A percentile compares a stretch with the other conserved stretches of the same genome.
Conservation (phyloP, 2,329 filamentous ascomycete species). For the Scopulariopsis brevicaulis region DNA sequence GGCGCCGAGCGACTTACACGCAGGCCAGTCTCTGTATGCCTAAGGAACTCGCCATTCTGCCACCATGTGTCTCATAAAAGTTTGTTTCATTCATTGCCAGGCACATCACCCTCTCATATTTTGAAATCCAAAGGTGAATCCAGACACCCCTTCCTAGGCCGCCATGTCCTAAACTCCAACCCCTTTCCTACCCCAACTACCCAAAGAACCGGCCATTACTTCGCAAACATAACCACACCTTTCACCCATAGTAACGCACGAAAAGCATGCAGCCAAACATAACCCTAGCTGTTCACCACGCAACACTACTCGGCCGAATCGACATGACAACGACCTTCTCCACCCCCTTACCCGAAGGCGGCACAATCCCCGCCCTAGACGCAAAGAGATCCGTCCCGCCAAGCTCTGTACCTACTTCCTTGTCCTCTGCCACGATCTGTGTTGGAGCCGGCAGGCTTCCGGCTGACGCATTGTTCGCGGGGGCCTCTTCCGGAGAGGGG, state of each 20-base stretch:
- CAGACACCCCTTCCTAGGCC: too few species aligned
- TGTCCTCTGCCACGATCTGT: not conserved
- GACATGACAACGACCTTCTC: not conserved
- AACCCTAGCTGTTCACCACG: not conserved
- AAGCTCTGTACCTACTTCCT: not conserved
- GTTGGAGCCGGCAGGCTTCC: not conserved
- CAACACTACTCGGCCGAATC: slow-evolving; percentile 1
- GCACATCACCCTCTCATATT: too few species aligned
- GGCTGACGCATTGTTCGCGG: not conserved
- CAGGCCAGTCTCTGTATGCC: too few species aligned
- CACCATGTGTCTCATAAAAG: too few species aligned
- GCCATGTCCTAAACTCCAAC: too few species aligned
- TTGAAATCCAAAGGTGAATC: too few species aligned
- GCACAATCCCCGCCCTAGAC: slow-evolving; percentile 1
- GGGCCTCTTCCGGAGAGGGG: not conserved
- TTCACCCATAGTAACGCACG: not conserved
- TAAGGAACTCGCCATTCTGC: too few species aligned
- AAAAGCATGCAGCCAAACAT: not conserved
- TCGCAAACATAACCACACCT: not conserved
- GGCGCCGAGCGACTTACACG: too few species aligned
- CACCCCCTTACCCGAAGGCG: not conserved
- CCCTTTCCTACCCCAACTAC: too few species aligned
- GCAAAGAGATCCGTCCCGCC: not conserved
- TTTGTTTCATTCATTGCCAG: too few species aligned
- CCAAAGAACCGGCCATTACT: too few species aligned